These are phyloP conservation scores for Boletus sp. DNA, from an alignment of 1,284 basidiomycete genomes.

Conservation along the genomic window DNA sequence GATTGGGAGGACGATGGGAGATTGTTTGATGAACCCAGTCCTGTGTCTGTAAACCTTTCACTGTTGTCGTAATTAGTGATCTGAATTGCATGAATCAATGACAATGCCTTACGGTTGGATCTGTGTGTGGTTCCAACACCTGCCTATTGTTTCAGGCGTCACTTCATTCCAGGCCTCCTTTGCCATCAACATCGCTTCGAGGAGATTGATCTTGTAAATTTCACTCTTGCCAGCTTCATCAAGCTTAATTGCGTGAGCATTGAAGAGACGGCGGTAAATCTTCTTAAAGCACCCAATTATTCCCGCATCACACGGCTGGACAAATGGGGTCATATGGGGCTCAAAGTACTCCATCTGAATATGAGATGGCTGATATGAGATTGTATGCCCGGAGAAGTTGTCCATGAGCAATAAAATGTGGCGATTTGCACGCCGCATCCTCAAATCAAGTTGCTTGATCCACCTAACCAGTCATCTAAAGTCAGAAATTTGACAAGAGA, in stretches of 20 bases:
- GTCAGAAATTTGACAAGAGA: not conserved
- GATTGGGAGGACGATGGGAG: too few relatives aligned
- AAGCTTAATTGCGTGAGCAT: not conserved
- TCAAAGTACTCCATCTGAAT: slow-evolving; percentile 6
- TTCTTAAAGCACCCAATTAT: slow-evolving; percentile 9
- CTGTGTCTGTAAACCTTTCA: too few relatives aligned
- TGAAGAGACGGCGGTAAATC: not conserved
- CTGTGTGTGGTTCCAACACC: not conserved
- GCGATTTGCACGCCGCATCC: not conserved
- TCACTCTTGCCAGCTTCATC: not conserved
- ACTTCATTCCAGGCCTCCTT: not conserved
- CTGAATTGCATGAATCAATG: too few relatives aligned
- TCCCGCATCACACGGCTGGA: slow-evolving; percentile 7
- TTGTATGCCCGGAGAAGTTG: slow-evolving; percentile 8
- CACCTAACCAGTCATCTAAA: not conserved
- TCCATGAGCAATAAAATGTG: not conserved
- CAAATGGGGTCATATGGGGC: slow-evolving; percentile 4
- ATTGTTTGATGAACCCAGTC: too few relatives aligned
- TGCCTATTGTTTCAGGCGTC: not conserved
- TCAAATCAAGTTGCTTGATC: not conserved
- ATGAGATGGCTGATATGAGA: not conserved
- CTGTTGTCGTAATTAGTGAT: too few relatives aligned
- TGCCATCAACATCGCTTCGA: not conserved
- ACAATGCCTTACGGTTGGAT: not conserved
- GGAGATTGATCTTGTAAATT: not conserved